Evolutionary conservation across 139 green algal species (phyloP).

Genomic region (Gonium pectorale): DNA sequence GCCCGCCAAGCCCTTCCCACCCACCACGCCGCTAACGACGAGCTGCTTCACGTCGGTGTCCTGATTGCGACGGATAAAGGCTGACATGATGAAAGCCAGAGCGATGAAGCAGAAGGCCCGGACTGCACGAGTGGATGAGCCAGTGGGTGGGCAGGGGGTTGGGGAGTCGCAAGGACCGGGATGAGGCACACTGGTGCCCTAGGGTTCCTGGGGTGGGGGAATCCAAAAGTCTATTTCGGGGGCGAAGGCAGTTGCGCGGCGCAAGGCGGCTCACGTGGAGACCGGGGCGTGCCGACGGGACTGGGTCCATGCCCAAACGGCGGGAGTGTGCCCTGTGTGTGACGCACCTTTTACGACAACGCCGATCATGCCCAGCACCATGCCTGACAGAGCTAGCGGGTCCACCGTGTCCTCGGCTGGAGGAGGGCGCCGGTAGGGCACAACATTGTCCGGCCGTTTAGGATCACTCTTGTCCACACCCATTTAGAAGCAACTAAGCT

Average conservation of each 20-base stretch:
- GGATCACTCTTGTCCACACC: no score
- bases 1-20: no score
- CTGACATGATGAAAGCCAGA: slow-evolving; percentile 1
- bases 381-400: not conserved
- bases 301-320: no score
- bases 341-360: not conserved
- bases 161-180: not conserved
- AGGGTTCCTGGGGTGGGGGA: no score
- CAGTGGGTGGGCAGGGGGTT: not conserved
- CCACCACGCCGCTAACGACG: not conserved
- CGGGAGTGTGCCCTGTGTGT: no score
- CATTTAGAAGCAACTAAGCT: no score
- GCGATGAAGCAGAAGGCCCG: slow-evolving; percentile 13
- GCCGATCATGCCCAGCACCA: slow-evolving; percentile 2
- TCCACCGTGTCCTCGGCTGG: not conserved
- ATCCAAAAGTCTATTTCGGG: no score
- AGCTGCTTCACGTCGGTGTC: slow-evolving; percentile 32
- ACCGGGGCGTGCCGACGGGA: no score
- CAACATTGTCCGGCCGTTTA: not conserved
- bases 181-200: no score
- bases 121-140: not conserved
- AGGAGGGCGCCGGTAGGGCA: not conserved
- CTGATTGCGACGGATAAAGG: not conserved
- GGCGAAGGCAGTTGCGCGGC: no score
- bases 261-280: no score